These are phyloP conservation scores for Saposhnikovia divaricata DNA, from an alignment of 129 eudicot genomes.

Conservation along the genomic window DNA sequence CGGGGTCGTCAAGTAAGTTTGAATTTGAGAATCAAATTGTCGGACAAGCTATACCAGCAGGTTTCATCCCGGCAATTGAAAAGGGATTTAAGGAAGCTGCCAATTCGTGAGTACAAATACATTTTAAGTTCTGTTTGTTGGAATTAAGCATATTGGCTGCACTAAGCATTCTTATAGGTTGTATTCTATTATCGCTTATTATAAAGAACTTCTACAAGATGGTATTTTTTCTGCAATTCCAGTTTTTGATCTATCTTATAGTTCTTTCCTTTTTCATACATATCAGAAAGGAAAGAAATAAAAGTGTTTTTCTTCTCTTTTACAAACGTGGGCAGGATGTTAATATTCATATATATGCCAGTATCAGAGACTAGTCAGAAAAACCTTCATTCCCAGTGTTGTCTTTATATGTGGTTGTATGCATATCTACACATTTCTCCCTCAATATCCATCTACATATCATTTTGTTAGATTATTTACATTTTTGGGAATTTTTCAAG, in stretches of 20 bases:
- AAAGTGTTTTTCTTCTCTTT: not conserved
- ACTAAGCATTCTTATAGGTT: not conserved
- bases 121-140: not conserved
- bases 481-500: not conserved
- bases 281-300: not conserved
- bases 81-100: slow-evolving; percentile 98
- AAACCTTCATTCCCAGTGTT: not conserved
- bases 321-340: not conserved
- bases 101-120: slow-evolving; percentile 66
- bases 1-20: slow-evolving; percentile 69
- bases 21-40: slow-evolving; percentile 88
- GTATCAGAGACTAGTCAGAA: not conserved
- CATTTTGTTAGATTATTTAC: not conserved
- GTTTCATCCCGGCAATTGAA: slow-evolving; percentile 84
- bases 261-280: not conserved
- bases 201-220: not conserved
- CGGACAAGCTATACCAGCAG: slow-evolving; percentile 90
- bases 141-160: not conserved
- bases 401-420: not conserved
- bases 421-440: not conserved
- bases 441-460: not conserved
- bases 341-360: not conserved
- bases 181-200: too few relatives aligned
- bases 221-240: not conserved
- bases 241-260: not conserved